These are phyloP conservation scores for Colletotrichum somersetense DNA, from an alignment of 2,329 filamentous ascomycete genomes.

Conservation along the genomic window DNA sequence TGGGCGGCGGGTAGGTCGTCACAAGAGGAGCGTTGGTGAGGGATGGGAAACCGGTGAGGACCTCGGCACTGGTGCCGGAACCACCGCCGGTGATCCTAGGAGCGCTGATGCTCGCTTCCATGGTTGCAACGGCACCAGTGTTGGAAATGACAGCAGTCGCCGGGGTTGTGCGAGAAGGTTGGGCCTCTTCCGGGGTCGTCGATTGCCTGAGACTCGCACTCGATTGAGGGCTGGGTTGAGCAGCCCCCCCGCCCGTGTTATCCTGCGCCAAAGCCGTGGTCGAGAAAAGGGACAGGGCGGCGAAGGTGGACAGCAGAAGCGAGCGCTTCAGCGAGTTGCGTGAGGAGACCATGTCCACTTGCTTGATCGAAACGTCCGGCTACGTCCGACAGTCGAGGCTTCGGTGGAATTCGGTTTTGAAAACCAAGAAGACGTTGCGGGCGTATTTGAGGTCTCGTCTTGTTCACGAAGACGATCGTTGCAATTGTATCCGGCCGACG, in stretches of 20 bases:
- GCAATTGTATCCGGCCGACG: constrained; percentile 1
- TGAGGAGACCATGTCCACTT: constrained; percentile 35
- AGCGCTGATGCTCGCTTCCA: constrained; percentile 35
- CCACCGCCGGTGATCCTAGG: constrained; percentile 44
- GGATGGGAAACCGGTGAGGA: constrained; percentile 55
- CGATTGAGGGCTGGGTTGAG: constrained; percentile 19
- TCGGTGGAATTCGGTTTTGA: constrained; percentile 6
- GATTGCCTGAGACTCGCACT: not conserved
- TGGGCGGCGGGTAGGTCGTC: constrained; percentile 75
- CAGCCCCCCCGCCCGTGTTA: constrained; percentile 33
- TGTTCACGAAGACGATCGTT: not conserved
- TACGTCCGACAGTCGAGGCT: constrained; percentile 1
- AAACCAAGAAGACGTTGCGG: not conserved
- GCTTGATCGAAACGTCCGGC: not conserved
- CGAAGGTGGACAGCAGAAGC: constrained; percentile 89
- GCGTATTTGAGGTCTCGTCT: not conserved
- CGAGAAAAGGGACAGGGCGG: constrained; percentile 48
- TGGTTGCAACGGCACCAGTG: constrained; percentile 39
- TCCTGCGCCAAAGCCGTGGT: constrained; percentile 51
- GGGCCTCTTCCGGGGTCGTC: constrained; percentile 26
- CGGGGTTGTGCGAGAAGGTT: constrained; percentile 40
- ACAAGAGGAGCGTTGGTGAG: constrained; percentile 56
- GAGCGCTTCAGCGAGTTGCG: constrained; percentile 38
- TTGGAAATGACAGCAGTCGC: constrained; percentile 44
- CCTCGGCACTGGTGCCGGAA: constrained; percentile 42